Evolutionary conservation across 2,329 filamentous ascomycete species (phyloP), one percentile per base, ranked within the genome.

Genomic region (Cytospora piceae): DNA sequence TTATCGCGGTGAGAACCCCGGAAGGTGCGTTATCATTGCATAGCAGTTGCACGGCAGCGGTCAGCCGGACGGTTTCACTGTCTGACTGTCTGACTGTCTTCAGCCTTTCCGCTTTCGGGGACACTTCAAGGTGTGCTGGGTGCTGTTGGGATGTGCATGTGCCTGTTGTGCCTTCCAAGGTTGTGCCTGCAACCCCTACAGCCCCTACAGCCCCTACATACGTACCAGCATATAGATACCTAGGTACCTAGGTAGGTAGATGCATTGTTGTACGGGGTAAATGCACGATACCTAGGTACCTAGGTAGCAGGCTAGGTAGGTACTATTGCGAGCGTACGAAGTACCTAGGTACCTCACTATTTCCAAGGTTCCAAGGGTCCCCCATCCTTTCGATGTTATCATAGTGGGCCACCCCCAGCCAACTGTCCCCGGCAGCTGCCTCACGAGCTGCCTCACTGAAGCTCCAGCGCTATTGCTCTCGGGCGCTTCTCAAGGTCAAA

Each of bases 101-200:
- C 46, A 49, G 46, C 46, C 46, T 49, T 49, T 49, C 46, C 46
- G 46, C 46, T 49, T 49, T 49, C 46, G 46, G 46, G 34, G 32
- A 24, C 46, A 11, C 46, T 24, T 12, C 2, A n/a, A 12, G 34
- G 34, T 42, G 37, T 37, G 8, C 37, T 11, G 4, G 37, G 37
- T 39, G 37, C 32, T 34, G 34, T 37, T 37, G 5, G 42, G 14
- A n/a, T 22, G 20, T 46, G 42, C 42, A 46, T 46, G 20, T 49
- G 42, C 42, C 20, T 49, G n/a, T 17, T 39, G 15, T 39, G 39
- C 39, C 39, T 20, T 42, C 34, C 34, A 37, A 42, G 15, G 39
- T 42, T 42, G 37, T 39, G 37, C 17, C 37, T 49, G 42, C 3
- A 49, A n/a, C 20, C n/a, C n/a, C n/a, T n/a, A n/a, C n/a, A n/a